These are phyloP conservation scores for Paraurostyla sp. DNA, from an alignment of 73 alveolate species.

Conservation along the genomic window DNA sequence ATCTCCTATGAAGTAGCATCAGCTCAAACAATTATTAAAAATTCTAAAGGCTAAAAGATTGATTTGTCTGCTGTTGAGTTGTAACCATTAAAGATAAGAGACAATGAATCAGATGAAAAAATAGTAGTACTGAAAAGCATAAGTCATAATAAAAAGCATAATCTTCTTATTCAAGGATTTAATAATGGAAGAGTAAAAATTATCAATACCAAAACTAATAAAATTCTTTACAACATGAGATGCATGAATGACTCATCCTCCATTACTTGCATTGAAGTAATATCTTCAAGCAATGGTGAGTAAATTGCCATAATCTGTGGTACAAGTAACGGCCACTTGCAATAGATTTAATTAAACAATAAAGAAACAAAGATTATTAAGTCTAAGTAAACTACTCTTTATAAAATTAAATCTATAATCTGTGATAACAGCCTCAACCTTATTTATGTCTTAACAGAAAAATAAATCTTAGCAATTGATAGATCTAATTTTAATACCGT, in stretches of 20 bases:
- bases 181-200: slow-evolving; percentile 16
- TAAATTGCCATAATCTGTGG: background rate
- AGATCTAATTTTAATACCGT: background rate
- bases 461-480: background rate
- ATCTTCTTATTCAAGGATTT: slow-evolving; percentile 29
- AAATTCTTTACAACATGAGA: background rate
- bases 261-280: background rate
- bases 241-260: slow-evolving; percentile 1
- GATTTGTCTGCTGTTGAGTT: background rate
- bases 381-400: background rate
- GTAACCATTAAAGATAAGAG: background rate
- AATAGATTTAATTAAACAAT: background rate
- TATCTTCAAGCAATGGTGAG: slow-evolving; percentile 16
- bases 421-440: background rate
- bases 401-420: background rate
- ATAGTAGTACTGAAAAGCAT: background rate
- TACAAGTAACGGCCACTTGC: background rate
- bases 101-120: background rate
- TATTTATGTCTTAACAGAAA: background rate
- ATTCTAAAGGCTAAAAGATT: background rate
- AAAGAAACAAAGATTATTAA: slow-evolving; percentile 19
- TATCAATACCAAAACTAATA: background rate
- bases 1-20: background rate
- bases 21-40: background rate
- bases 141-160: background rate